Evolutionary conservation across 306 rosid species (phyloP), one percentile per base, ranked within the genome.

Genomic region (Delonix regia): DNA sequence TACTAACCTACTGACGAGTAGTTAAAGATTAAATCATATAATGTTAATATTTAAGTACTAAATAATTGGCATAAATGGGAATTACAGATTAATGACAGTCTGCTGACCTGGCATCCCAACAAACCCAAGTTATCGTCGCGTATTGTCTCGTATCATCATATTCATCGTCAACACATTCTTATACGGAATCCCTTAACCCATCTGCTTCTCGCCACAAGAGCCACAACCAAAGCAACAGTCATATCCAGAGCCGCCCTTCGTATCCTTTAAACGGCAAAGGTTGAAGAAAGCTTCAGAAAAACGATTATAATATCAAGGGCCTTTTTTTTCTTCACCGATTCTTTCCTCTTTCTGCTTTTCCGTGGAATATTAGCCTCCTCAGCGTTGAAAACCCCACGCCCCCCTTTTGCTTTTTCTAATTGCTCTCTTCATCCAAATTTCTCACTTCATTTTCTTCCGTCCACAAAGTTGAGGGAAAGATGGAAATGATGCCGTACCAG

Each of bases 401-500:
- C 15, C 36, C 68, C 9, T 16, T n/a, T 52, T 49, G 75, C 49
- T 30, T 4, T 59, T 6, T 14, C 49, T 34, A 22, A 30, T 45
- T 18, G 3, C 12, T 47, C 36, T 74, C 33, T 56, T 49, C 42
- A 38, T n/a, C 67, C 75, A 66, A 12, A 6, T 9, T 28, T 30
- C 47, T 73, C 51, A 34, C 33, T 52, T 55, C 14, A 55, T 65
- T 79, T 78, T 64, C 27, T 65, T 34, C 69, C 61, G 73, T 69
- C 38, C 81, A 25, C 55, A 39, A 59, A 80, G 57, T 64, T 62
- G 59, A 24, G 63, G 24, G 78, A 48, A 74, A 70, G 72, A 86
- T 87, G 90, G 94, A 87, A 62, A 83, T 85, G 85, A 88, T 88
- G 86, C 86, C 85, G 19, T 95, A 91, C 86, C 94, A 87, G 66